Base-by-base conservation (phyloP, 345 rosid genomes). In the Hypericum perforatum region DNA sequence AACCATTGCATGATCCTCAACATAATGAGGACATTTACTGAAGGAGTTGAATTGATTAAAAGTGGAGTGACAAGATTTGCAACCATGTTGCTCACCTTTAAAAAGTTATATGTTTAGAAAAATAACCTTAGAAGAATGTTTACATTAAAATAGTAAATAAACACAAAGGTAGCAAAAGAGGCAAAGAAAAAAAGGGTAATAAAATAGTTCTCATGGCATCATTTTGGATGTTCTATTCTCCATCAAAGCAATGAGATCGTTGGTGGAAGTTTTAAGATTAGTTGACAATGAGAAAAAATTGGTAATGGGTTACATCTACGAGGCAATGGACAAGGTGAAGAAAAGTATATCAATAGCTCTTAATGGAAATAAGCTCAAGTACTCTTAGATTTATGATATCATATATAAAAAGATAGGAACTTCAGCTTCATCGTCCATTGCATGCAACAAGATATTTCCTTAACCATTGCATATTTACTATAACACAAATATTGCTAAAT, bases 241-340 rank as follows among this genome's bases (percentile, higher is more conserved):
- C n/a, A 45, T 61, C 5, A 56, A 64, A 43, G 42, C 44, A 0
- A 52, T 5, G 16, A 16, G 29, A 16, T 65, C 52, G 5, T 43
- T 63, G 41, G 56, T 66, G 0, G 4, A 52, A 11, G 51, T 59
- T n/a, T 40, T 69, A 47, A 7, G 54, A 5, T 22, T 59, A 8
- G 62, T 59, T 11, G 65, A 63, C 37, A 42, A 49, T 22, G 58
- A 63, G 53, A 52, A 43, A 16, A 69, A 15, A 9, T 41, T 41
- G 10, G 15, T 48, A 3, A 64, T 64, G 53, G 53, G 63, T 1
- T 64, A 56, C 29, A 64, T 64, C 10, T 64, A 64, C 22, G 43
- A 57, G 9, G 68, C 57, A 3, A 57, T 64, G 53, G 57, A 59
- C 14, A 12, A 3, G 11, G 41, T 49, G 6, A 59, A 59, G 13